phyloP scores from a whole-genome alignment of 768 basidiomycete species.

The Mycena albidolilacea region DNA sequence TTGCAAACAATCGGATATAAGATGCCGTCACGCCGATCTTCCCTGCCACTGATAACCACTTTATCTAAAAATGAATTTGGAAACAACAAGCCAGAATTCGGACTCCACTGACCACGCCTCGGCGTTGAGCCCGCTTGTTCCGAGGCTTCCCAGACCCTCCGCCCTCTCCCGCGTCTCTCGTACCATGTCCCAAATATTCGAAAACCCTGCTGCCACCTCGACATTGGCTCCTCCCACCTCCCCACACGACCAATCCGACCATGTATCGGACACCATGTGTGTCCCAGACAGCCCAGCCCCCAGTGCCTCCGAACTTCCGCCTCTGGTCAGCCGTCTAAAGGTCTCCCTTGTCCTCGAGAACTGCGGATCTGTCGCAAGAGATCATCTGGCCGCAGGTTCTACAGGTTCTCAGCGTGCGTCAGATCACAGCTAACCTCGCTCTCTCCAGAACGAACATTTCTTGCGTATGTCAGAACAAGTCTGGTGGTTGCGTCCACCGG shows the following conservation, averaged over 20 bases:
- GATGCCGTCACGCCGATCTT: neutral
- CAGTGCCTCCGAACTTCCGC: neutral
- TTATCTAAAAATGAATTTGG: neutral
- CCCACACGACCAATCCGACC: neutral
- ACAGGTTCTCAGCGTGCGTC: neutral
- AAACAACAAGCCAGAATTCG: neutral
- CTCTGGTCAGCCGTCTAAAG: slow-evolving; percentile 10
- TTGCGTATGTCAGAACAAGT: slow-evolving; percentile 55
- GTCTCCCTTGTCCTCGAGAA: slow-evolving; percentile 55
- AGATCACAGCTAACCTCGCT: neutral
- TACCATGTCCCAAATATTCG: slow-evolving; percentile 34
- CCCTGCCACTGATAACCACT: neutral
- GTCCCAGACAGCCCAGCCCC: neutral
- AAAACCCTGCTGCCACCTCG: neutral
- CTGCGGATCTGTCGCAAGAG: slow-evolving; percentile 60
- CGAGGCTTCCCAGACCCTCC: slow-evolving; percentile 12
- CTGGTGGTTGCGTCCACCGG: slow-evolving; percentile 59
- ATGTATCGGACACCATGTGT: neutral
- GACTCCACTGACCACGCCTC: slow-evolving; percentile 6
- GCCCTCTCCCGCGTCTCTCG: slow-evolving; percentile 26
- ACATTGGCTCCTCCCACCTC: slow-evolving; percentile 28
- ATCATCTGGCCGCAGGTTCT: slow-evolving; percentile 55
- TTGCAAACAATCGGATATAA: too few species aligned
- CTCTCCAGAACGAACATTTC: slow-evolving; percentile 55
- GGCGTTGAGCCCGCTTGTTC: slow-evolving; percentile 16